phyloP scores from a whole-genome alignment of 768 basidiomycete species.

The Kwoniella europaea region DNA sequence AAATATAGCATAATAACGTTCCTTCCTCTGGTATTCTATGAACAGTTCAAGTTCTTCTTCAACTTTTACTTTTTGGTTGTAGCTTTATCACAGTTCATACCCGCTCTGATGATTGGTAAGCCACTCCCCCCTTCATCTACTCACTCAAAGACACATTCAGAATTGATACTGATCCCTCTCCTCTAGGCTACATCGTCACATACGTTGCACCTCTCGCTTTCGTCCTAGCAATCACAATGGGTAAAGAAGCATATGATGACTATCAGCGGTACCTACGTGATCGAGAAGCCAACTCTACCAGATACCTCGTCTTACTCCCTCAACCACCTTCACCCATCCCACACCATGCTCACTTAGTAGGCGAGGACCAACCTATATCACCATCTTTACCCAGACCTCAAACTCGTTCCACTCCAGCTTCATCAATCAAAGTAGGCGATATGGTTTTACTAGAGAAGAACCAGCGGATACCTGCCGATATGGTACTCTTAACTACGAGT shows the following conservation, averaged over 20 bases:
- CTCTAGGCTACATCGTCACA: constrained; percentile 85
- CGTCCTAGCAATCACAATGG: constrained; percentile 92
- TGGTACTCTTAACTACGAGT: constrained; percentile 83
- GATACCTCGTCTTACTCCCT: constrained; percentile 80
- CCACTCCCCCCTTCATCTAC: background rate
- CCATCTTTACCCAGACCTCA: constrained; percentile 41
- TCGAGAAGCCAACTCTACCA: constrained; percentile 90
- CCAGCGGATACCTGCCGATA: constrained; percentile 92
- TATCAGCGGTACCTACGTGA: constrained; percentile 92
- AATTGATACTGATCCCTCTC: background rate
- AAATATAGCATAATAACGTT: constrained; percentile 98
- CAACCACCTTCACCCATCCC: constrained; percentile 53
- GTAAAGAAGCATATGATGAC: constrained; percentile 98
- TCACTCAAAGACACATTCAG: background rate
- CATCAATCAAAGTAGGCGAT: constrained; percentile 86
- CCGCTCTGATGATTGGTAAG: constrained; percentile 89
- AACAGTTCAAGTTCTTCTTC: constrained; percentile 99
- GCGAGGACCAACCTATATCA: constrained; percentile 8
- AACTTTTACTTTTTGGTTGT: constrained; percentile 98
- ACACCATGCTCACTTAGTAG: constrained; percentile 32
- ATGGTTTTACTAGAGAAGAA: constrained; percentile 93
- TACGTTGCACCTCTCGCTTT: constrained; percentile 96
- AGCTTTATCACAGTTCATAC: constrained; percentile 92
- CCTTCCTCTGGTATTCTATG: constrained; percentile 94
- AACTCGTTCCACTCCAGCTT: constrained; percentile 80